Base-by-base conservation (phyloP, 176 grass and related monocot species). In the Ampelocalamus luodianensis region DNA sequence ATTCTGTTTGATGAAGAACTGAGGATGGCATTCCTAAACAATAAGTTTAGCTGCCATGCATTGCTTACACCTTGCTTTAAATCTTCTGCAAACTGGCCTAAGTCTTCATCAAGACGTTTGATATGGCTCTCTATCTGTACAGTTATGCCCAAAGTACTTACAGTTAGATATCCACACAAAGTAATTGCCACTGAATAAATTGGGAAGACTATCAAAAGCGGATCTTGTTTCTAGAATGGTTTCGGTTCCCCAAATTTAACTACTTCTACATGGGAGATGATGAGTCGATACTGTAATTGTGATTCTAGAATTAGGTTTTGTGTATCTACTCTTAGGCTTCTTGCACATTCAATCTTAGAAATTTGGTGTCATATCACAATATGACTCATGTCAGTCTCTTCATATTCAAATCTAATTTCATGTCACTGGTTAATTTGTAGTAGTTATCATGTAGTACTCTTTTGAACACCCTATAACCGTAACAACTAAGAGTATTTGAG, bases 121-220 rank as follows among this genome's bases (percentile, higher is more conserved):
- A 98, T 79, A 91, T 96, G 96, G 82, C 93, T 96, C 86, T 98
- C 96, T 90, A 98, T 94, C 93, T 98, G 88, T 72, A 83, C 43
- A 90, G 67, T 60, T 79, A 88, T 18, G 46, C 43, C 55, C 27
- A 83, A 79, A 8, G 22, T 67, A 23, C 26, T 67, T 76, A 68
- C 10, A 46, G 54, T 76, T 74, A 84, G 66, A 72, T 59, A 84
- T 59, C 39, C 39, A 58, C 27, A 56, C 11, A 59, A 82, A 50
- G 43, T 20, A 68, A 70, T 29, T 27, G 20, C 7, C 55, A 2
- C 26, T 10, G 5, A 49, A 82, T 13, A 65, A 63, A 84, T 72
- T 44, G 14, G 18, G 34, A 4, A 84, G 13, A 43, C 54, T 44
- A 53, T 23, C 6, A 56, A 80, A 65, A 54, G 12, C 26, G 6